Percentiles rank a stretch among this genome's conserved stretches.
Evolutionary conservation across 306 rosid species (phyloP).

Genomic region (Datisca glomerata): DNA sequence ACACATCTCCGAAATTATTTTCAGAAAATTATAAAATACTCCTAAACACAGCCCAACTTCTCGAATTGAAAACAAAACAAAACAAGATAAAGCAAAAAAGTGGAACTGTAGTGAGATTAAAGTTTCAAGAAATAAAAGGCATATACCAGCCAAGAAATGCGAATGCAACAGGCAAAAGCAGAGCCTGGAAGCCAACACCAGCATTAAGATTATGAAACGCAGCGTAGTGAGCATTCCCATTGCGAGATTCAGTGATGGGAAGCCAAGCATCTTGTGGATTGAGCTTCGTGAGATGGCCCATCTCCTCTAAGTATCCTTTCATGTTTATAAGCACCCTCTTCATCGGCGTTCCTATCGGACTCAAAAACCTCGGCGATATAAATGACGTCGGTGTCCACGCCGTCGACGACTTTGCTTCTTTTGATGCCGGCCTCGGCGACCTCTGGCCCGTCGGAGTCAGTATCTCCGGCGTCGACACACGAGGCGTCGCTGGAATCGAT

Average conservation of each 20-base stretch:
- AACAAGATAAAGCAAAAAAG: neutral
- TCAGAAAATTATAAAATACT: neutral
- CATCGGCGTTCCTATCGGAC: constrained; percentile 98
- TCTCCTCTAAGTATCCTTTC: constrained; percentile 93
- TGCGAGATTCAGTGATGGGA: constrained; percentile 96
- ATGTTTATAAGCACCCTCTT: constrained; percentile 81
- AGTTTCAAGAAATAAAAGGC: neutral
- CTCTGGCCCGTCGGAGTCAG: constrained; percentile 83
- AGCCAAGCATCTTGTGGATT: constrained; percentile 99
- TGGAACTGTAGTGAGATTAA: neutral
- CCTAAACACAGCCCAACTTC: no score
- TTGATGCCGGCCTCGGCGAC: constrained; percentile 69
- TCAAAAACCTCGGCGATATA: constrained; percentile 91
- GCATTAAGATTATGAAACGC: constrained; percentile 98
- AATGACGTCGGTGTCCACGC: constrained; percentile 97
- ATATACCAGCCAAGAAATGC: constrained; percentile 89
- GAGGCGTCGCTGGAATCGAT: constrained; percentile 90
- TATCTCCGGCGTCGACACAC: constrained; percentile 89
- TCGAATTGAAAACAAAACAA: neutral
- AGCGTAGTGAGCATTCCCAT: constrained; percentile 95
- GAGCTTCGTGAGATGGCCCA: constrained; percentile 92
- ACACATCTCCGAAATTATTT: neutral
- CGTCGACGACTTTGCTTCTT: constrained; percentile 77
- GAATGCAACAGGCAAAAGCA: constrained; percentile 87
- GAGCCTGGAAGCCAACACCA: constrained; percentile 91